Conservation (phyloP, 2,329 filamentous ascomycete genomes). For the Microcera coccophila region DNA sequence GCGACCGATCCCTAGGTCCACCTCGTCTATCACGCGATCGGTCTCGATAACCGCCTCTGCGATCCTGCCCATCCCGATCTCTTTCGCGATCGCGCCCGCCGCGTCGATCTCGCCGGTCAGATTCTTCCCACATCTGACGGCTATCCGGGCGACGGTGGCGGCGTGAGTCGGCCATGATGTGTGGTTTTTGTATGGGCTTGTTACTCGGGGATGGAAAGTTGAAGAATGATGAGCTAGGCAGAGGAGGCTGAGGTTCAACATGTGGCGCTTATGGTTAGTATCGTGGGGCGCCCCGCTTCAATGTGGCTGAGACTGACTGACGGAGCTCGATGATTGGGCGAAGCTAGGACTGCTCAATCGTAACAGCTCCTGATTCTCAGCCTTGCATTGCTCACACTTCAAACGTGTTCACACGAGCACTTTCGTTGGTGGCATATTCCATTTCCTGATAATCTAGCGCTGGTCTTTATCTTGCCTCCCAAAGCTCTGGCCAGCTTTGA, state of each 20-base stretch:
- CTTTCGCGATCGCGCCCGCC: slow-evolving; percentile 23
- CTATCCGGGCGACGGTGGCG: slow-evolving; percentile 45
- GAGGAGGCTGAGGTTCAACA: slow-evolving; percentile 8
- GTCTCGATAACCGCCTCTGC: slow-evolving; percentile 32
- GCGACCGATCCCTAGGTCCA: slow-evolving; percentile 34
- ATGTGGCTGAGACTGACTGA: slow-evolving; percentile 16
- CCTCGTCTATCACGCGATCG: slow-evolving; percentile 33
- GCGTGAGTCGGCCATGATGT: slow-evolving; percentile 33
- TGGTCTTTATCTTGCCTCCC: neutral
- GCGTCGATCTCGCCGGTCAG: slow-evolving; percentile 38
- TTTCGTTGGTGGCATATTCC: slow-evolving; percentile 8
- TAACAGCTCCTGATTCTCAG: slow-evolving; percentile 16
- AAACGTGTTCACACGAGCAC: slow-evolving; percentile 23
- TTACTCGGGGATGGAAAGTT: too few species aligned
- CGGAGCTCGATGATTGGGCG: slow-evolving; percentile 18
- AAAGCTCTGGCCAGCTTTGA: neutral
- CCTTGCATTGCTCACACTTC: slow-evolving; percentile 23
- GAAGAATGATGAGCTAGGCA: slow-evolving; percentile 11
- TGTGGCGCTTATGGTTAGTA: slow-evolving; percentile 6
- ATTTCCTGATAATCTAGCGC: slow-evolving; percentile 2
- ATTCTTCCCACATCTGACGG: slow-evolving; percentile 59
- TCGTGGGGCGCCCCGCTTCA: neutral
- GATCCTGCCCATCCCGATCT: slow-evolving; percentile 30
- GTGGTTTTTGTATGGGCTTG: neutral
- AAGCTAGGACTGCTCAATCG: slow-evolving; percentile 14